These are phyloP conservation scores for Diaporthe eres DNA, from an alignment of 2,329 filamentous ascomycete species.

Conservation along the genomic window DNA sequence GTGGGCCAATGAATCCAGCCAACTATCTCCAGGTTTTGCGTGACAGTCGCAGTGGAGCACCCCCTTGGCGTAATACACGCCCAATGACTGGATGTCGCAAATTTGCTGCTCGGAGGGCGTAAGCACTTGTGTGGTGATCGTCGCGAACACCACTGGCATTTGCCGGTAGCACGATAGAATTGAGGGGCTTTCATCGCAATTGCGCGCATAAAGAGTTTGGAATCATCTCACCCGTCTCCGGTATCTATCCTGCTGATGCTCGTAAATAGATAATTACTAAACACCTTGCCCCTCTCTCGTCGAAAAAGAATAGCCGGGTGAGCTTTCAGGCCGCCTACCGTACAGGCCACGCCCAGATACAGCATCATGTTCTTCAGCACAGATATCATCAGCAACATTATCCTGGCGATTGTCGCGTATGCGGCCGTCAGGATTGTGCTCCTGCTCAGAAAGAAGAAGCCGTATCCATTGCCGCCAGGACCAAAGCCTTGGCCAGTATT, in stretches of 20 bases:
- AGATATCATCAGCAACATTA: constrained; percentile 7
- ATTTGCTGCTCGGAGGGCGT: not conserved
- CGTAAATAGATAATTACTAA: not conserved
- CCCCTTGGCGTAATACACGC: constrained; percentile 19
- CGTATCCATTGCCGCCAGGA: constrained; percentile 24
- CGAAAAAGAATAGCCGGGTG: not conserved
- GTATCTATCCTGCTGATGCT: not conserved
- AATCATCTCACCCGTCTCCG: not conserved
- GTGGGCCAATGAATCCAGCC: not conserved
- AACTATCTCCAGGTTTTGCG: not conserved
- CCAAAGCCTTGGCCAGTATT: constrained; percentile 31
- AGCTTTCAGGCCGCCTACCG: not conserved
- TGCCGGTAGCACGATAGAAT: not conserved
- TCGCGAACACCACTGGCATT: not conserved
- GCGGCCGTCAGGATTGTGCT: constrained; percentile 15
- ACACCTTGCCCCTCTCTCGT: not conserved
- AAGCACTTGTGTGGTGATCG: constrained; percentile 6
- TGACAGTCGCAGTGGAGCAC: constrained; percentile 6
- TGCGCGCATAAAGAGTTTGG: not conserved
- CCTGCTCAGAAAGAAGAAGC: not conserved
- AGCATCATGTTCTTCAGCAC: constrained; percentile 2
- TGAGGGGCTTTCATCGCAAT: constrained; percentile 4
- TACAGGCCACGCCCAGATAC: not conserved
- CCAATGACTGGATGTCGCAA: not conserved
- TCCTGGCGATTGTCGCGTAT: constrained; percentile 10